Conservation (phyloP, 2,329 filamentous ascomycete genomes). For the Neobulgaria alba region DNA sequence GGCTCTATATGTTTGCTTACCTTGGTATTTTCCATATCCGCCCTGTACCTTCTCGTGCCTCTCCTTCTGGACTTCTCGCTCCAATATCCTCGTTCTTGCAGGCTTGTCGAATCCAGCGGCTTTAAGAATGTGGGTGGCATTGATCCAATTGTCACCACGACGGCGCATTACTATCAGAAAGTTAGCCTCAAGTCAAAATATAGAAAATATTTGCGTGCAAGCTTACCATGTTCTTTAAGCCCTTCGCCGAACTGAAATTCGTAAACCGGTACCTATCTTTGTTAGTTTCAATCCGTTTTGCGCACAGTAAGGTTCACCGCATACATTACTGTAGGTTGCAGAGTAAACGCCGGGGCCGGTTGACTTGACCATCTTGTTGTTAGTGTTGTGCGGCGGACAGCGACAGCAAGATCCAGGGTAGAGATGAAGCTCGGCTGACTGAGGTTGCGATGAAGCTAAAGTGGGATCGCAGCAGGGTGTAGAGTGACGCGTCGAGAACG, state of each 20-base stretch:
- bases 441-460: too few species aligned
- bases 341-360: constrained; percentile 45
- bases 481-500: not conserved
- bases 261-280: constrained; percentile 76
- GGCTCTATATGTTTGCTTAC: constrained; percentile 34
- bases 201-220: not conserved
- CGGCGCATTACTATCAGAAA: constrained; percentile 68
- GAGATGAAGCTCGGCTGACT: not conserved
- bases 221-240: constrained; percentile 59
- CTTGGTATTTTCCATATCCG: constrained; percentile 97
- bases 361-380: constrained; percentile 27
- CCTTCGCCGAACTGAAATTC: constrained; percentile 82
- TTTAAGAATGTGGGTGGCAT: constrained; percentile 98
- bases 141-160: constrained; percentile 92
- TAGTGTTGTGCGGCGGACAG: not conserved
- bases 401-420: not conserved
- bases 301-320: constrained; percentile 21
- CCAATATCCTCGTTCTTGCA: constrained; percentile 85
- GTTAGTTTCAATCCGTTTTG: constrained; percentile 1
- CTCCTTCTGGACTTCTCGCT: constrained; percentile 94
- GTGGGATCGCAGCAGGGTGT: not conserved
- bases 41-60: constrained; percentile 97
- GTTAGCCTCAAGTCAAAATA: constrained; percentile 6
- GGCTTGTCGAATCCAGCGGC: constrained; percentile 97
- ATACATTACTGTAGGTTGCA: constrained; percentile 61